A percentile compares a stretch with the other conserved stretches of the same genome.
phyloP scores from a whole-genome alignment of 129 eudicot species.

The Artemisia annua region DNA sequence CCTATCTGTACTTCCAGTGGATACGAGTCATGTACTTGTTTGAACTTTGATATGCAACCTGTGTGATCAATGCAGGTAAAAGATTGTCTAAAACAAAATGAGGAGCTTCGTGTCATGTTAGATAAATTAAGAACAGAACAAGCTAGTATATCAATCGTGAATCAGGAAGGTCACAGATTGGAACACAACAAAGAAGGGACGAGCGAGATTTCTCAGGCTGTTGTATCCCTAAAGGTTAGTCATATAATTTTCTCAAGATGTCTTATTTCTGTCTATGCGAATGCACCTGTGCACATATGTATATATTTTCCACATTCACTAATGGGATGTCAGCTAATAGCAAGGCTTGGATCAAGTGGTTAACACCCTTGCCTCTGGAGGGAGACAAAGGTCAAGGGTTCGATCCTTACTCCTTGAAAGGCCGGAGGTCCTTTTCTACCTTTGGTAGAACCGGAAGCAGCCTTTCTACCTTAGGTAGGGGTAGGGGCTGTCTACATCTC shows the following conservation, averaged over 20 bases:
- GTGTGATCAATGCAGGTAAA: slow-evolving; percentile 60
- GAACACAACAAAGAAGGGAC: slow-evolving; percentile 38
- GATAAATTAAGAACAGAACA: slow-evolving; percentile 71
- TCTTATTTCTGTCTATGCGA: not conserved
- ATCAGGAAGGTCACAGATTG: slow-evolving; percentile 21
- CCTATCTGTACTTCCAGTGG: too few species aligned
- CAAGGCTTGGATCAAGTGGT: too few species aligned
- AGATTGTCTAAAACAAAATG: slow-evolving; percentile 76
- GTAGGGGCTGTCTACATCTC: too few species aligned
- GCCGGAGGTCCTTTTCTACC: too few species aligned
- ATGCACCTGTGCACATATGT: not conserved
- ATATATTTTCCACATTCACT: not conserved
- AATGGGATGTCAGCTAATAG: not conserved
- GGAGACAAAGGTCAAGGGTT: too few species aligned
- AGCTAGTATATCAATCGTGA: slow-evolving; percentile 38
- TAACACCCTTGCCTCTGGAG: too few species aligned
- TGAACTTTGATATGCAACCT: not conserved
- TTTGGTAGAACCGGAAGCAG: too few species aligned
- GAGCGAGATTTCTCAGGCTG: slow-evolving; percentile 38
- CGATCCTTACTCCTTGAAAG: too few species aligned
- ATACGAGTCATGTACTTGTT: too few species aligned
- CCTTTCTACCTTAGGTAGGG: too few species aligned
- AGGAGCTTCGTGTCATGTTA: slow-evolving; percentile 77
- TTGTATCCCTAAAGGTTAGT: slow-evolving; percentile 69
- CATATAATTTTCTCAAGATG: slow-evolving; percentile 18